Percentiles rank a stretch among this genome's conserved stretches.
These are phyloP conservation scores for Fusarium devonianum DNA, from an alignment of 2,329 filamentous ascomycete genomes.

Conservation along the genomic window DNA sequence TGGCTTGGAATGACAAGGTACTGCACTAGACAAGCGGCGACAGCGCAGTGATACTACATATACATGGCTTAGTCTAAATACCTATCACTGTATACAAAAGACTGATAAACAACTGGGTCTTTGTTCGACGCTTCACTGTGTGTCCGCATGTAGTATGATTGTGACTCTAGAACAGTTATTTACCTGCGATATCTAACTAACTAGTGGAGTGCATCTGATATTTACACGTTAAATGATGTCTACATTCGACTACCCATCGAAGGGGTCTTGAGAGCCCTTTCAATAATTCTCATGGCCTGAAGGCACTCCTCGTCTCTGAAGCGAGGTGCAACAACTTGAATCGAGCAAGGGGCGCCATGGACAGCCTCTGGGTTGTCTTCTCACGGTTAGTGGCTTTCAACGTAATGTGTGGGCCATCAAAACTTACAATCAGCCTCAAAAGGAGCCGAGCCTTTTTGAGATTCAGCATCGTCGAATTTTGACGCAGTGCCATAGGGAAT, in stretches of 20 bases:
- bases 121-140: too few relatives aligned
- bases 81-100: too few relatives aligned
- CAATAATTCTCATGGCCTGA: constrained; percentile 30
- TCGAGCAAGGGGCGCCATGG: constrained; percentile 26
- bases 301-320: constrained; percentile 37
- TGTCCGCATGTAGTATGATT: too few relatives aligned
- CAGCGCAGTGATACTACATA: too few relatives aligned
- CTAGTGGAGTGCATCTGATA: too few relatives aligned
- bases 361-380: constrained; percentile 26
- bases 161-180: too few relatives aligned
- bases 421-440: constrained; percentile 37
- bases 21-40: too few relatives aligned
- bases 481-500: constrained; percentile 28
- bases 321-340: constrained; percentile 29
- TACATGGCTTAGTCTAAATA: too few relatives aligned
- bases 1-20: too few relatives aligned
- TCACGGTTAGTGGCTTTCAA: neutral
- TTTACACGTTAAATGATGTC: too few relatives aligned
- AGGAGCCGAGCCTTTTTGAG: constrained; percentile 13
- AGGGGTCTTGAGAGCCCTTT: neutral
- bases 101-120: too few relatives aligned
- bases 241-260: neutral
- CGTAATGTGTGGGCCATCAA: rapidly evolving
- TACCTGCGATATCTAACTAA: too few relatives aligned
- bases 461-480: constrained; percentile 19